phyloP scores from a whole-genome alignment of 176 grass and related monocot genomes.

The Triticum dicoccoides region DNA sequence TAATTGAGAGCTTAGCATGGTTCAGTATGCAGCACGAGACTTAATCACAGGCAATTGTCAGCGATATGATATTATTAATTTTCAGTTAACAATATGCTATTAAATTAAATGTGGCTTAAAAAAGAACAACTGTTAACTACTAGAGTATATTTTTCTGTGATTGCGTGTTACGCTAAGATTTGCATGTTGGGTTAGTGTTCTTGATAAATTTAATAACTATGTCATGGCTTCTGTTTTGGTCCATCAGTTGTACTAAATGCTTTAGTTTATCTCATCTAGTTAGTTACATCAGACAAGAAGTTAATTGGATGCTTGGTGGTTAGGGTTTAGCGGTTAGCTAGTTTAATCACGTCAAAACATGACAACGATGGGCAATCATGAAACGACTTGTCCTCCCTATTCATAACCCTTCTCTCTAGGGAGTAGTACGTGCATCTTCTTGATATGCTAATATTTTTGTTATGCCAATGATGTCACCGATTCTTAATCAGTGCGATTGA shows the following conservation, averaged over 20 bases:
- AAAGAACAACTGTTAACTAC: not conserved
- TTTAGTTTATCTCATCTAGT: conserved; percentile 44
- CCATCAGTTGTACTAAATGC: conserved; percentile 34
- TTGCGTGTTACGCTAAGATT: conserved; percentile 19
- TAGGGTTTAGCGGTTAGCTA: conserved; percentile 40
- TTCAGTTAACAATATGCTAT: not conserved
- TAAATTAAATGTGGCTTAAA: not conserved
- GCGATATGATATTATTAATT: not conserved
- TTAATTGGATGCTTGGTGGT: conserved; percentile 44
- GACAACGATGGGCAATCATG: conserved; percentile 24
- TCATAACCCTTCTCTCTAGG: conserved; percentile 11
- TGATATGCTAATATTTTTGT: conserved; percentile 22
- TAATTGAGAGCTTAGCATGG: not conserved
- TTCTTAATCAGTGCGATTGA: conserved; percentile 10
- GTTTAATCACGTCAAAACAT: conserved; percentile 51
- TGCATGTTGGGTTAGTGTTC: not conserved
- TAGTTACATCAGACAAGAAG: conserved; percentile 42
- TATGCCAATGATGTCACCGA: conserved; percentile 9
- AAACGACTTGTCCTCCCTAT: conserved; percentile 24
- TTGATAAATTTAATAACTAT: conserved; percentile 4
- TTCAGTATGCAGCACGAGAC: not conserved
- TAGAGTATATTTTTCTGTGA: not conserved
- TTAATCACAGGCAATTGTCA: not conserved
- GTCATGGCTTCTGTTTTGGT: conserved; percentile 19
- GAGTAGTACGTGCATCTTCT: conserved; percentile 26